Evolutionary conservation across 257 asterid species (phyloP), one percentile per base, ranked within the genome.

Genomic region (Rehmannia glutinosa): DNA sequence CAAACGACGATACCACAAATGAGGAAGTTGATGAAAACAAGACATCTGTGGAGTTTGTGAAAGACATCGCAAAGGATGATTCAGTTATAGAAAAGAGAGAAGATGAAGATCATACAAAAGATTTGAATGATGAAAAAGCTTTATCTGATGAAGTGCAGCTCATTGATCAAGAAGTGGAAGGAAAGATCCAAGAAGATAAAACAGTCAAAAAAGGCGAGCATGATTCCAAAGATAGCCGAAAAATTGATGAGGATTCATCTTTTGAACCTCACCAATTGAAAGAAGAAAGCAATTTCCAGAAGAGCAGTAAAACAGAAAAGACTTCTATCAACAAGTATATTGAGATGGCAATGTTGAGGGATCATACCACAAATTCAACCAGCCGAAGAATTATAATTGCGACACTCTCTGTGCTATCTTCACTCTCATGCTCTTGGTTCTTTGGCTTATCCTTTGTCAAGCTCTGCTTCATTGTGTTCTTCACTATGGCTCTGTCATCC

Each of bases 351-450:
- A 53, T 47, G 60, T 32, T 28, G 76, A 54, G 58, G 71, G 62
- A 32, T 62, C 25, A 46, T 51, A 54, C 30, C 1, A 30, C 55
- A 9, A 59, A 52, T 42, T 62, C 78, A 25, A 70, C 46, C 8
- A 59, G 59, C 38, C 36, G 75, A 75, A 78, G 46, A 19, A 30
- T 75, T 60, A 50, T 75, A 24, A 38, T 73, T 3, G 75, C 73
- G 51, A 36, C 46, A 25, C 17, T 78, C 25, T 69, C 73, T 17
- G 74, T 41, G 43, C 10, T 83, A 19, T 46, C 80, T 2, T 77
- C 85, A 27, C 65, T 72, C 70, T 72, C 77, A 19, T 77, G 84
- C 77, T 86, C 84, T 9, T 73, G 82, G 82, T 67, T 71, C 77
- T 80, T 81, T n/a, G 76, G 77, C 66, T 58, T 78, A 32, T 70